Evolutionary conservation across 495 filamentous ascomycete genomes (phyloP).

Genomic region (Amphirosellinia nigrospora): DNA sequence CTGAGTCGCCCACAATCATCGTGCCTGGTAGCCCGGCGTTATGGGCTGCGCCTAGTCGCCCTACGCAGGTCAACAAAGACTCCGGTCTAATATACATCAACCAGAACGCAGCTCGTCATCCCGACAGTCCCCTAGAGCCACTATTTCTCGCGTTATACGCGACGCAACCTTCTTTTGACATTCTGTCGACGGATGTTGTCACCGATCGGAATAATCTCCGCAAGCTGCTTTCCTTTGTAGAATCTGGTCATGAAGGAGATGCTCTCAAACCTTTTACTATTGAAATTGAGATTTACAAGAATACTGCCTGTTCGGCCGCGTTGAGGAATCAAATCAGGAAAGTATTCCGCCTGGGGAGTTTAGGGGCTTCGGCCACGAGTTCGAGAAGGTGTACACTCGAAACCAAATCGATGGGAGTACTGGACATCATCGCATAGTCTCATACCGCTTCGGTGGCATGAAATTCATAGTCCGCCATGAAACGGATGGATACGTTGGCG

Average conservation of each 20-base stretch:
- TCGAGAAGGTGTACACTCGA: conserved; percentile 57
- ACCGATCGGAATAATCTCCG: conserved; percentile 62
- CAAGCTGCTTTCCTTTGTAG: conserved; percentile 56
- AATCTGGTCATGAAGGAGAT: conserved; percentile 36
- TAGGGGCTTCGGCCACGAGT: conserved; percentile 53
- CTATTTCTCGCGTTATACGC: conserved; percentile 57
- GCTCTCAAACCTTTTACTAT: conserved; percentile 50
- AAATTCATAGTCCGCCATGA: conserved; percentile 55
- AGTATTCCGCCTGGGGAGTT: conserved; percentile 46
- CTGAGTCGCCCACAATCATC: conserved; percentile 44
- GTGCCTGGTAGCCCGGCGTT: conserved; percentile 49
- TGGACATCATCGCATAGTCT: conserved; percentile 56
- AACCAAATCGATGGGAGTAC: conserved; percentile 45
- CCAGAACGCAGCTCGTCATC: conserved; percentile 53
- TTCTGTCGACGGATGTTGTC: conserved; percentile 51
- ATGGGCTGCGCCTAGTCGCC: conserved; percentile 43
- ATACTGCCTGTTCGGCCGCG: conserved; percentile 52
- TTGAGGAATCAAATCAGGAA: conserved; percentile 40
- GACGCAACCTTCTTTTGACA: conserved; percentile 50
- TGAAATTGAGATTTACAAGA: conserved; percentile 46
- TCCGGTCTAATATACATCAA: conserved; percentile 47
- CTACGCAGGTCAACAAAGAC: conserved; percentile 42
- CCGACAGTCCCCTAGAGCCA: conserved; percentile 54
- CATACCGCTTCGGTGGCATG: conserved; percentile 52
- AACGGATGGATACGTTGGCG: conserved; percentile 50